Percentiles rank a stretch among this genome's conserved stretches.
Evolutionary conservation across 352 stramenopile genomes (phyloP).

Genomic region (Phytophthora parvispora): DNA sequence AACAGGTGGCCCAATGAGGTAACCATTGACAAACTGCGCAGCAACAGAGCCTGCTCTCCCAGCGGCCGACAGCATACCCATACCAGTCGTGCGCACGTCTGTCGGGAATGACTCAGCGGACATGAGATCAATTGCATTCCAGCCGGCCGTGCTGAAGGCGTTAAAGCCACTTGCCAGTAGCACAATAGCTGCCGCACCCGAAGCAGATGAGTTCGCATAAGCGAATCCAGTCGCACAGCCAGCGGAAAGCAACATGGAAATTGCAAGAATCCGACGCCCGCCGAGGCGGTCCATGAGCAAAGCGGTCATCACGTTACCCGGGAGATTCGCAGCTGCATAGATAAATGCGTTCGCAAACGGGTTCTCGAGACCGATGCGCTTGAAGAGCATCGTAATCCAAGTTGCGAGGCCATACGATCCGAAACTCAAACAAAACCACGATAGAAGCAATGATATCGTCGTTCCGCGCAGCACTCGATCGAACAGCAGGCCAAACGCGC

Average conservation of each 20-base stretch:
- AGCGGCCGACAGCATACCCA: slow-evolving; percentile 87
- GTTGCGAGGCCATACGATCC: slow-evolving; percentile 93
- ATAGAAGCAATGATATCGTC: slow-evolving; percentile 71
- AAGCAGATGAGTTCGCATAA: slow-evolving; percentile 56
- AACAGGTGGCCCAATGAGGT: slow-evolving; percentile 76
- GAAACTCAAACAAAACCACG: slow-evolving; percentile 84
- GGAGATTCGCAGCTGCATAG: slow-evolving; percentile 92
- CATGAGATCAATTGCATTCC: slow-evolving; percentile 94
- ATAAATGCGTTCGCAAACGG: slow-evolving; percentile 94
- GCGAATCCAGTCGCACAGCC: slow-evolving; percentile 79
- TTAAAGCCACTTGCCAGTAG: slow-evolving; percentile 91
- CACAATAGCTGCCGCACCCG: slow-evolving; percentile 72
- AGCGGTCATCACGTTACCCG: slow-evolving; percentile 90
- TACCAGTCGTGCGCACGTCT: slow-evolving; percentile 89
- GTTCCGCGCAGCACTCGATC: slow-evolving; percentile 67
- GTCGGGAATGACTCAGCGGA: slow-evolving; percentile 94
- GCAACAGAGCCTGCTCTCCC: slow-evolving; percentile 90
- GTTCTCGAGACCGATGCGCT: slow-evolving; percentile 89
- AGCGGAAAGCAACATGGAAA: slow-evolving; percentile 82
- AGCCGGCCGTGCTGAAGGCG: slow-evolving; percentile 90
- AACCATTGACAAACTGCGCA: slow-evolving; percentile 93
- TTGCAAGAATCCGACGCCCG: slow-evolving; percentile 69
- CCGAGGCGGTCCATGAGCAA: slow-evolving; percentile 80
- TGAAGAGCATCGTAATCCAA: slow-evolving; percentile 96
- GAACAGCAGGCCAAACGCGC: slow-evolving; percentile 55